A percentile compares a stretch with the other conserved stretches of the same genome.
Conservation (phyloP, 164 flowering plant genomes). For the Warburgia ugandensis region DNA sequence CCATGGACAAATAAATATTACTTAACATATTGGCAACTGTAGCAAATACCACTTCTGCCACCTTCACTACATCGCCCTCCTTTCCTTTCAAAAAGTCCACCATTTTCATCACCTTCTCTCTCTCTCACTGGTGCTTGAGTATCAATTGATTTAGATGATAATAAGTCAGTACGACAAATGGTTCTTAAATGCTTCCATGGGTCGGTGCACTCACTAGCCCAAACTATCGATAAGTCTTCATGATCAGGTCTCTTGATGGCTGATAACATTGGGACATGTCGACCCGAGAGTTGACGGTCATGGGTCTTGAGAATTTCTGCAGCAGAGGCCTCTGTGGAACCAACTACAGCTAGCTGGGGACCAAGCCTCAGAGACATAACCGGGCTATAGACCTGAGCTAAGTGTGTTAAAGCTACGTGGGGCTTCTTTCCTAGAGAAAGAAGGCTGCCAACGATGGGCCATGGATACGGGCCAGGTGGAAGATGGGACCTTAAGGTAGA, state of each 20-base stretch:
- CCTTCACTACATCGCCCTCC: conserved; percentile 16
- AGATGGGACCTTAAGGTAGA: conserved; percentile 7
- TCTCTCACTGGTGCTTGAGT: conserved; percentile 21
- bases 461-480: conserved; percentile 31
- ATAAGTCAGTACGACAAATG: conserved; percentile 26
- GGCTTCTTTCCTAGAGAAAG: conserved; percentile 18
- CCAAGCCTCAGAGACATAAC: conserved; percentile 27
- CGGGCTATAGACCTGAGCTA: conserved; percentile 21
- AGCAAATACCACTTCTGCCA: conserved; percentile 17
- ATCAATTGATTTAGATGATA: conserved; percentile 22
- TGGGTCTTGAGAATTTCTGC: conserved; percentile 30
- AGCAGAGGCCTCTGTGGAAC: conserved; percentile 25
- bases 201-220: conserved; percentile 19
- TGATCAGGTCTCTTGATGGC: not conserved
- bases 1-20: conserved; percentile 17
- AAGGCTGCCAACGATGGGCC: conserved; percentile 27
- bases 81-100: conserved; percentile 7
- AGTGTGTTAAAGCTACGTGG: conserved; percentile 13
- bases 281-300: conserved; percentile 22
- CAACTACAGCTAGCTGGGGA: conserved; percentile 22
- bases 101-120: conserved; percentile 18
- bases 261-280: conserved; percentile 11
- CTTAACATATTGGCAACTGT: conserved; percentile 20
- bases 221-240: conserved; percentile 6
- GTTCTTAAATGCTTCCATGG: conserved; percentile 28